Evolutionary conservation across 257 asterid genomes (phyloP).

Genomic region (Handroanthus guayacan): DNA sequence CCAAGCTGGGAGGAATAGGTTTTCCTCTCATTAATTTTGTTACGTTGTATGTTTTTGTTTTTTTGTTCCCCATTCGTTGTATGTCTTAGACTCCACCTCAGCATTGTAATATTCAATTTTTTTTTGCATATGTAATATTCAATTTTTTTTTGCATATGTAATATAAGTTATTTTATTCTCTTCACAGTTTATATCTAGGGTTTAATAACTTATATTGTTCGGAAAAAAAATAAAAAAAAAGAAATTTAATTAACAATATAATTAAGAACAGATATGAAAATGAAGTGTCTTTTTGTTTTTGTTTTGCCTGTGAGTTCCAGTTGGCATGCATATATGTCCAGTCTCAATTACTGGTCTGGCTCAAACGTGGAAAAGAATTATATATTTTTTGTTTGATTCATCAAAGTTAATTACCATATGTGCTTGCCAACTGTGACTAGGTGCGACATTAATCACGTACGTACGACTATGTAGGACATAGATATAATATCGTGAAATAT

Average conservation of each 20-base stretch:
- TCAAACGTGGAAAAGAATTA: not conserved
- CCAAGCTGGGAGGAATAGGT: slow-evolving; percentile 40
- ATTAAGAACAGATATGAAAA: not conserved
- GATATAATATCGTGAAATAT: no score
- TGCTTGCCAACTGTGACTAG: slow-evolving; percentile 14
- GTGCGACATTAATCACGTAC: not conserved
- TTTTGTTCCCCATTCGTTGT: slow-evolving; percentile 59
- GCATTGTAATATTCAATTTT: slow-evolving; percentile 23
- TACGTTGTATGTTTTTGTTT: slow-evolving; percentile 46
- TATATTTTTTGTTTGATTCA: not conserved
- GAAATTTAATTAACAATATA: not conserved
- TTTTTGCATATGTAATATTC: slow-evolving; percentile 16
- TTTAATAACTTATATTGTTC: not conserved
- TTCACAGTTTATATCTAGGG: slow-evolving; percentile 22
- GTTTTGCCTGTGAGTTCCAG: slow-evolving; percentile 17
- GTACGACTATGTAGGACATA: not conserved
- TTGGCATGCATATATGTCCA: slow-evolving; percentile 25
- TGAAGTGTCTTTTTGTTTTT: not conserved
- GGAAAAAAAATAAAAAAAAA: not conserved
- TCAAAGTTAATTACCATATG: not conserved
- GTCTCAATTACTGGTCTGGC: slow-evolving; percentile 6
- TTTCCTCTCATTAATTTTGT: not conserved
- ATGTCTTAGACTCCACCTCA: slow-evolving; percentile 44
- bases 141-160: slow-evolving; percentile 15
- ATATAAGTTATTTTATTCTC: not conserved